These are phyloP conservation scores for Tuber brumale DNA, from an alignment of 495 filamentous ascomycete species.

Conservation along the genomic window DNA sequence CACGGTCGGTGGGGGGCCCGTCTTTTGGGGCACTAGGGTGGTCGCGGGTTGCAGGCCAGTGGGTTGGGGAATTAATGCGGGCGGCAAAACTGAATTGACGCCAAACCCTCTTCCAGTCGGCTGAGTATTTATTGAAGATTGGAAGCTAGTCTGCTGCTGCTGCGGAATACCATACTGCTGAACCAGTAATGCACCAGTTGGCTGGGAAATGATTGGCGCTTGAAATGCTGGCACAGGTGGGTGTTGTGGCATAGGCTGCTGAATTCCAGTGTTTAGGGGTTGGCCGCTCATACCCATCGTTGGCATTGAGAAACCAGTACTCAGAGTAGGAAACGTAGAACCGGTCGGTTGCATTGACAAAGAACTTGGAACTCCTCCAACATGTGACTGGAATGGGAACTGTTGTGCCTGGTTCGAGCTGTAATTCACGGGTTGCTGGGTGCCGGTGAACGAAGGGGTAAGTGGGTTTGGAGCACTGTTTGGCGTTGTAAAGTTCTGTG, in stretches of 20 bases:
- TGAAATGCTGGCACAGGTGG: constrained; percentile 19
- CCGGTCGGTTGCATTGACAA: constrained; percentile 44
- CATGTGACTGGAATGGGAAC: constrained; percentile 47
- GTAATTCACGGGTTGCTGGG: constrained; percentile 52
- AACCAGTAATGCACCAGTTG: constrained; percentile 39
- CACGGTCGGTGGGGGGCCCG: constrained; percentile 83
- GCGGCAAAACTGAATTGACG: constrained; percentile 55
- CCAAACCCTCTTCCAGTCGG: constrained; percentile 42
- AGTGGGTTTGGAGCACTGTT: constrained; percentile 58
- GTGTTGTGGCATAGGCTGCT: constrained; percentile 52
- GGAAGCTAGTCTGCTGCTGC: constrained; percentile 48
- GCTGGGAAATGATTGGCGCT: constrained; percentile 48
- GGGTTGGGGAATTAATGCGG: constrained; percentile 51
- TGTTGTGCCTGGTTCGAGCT: constrained; percentile 38
- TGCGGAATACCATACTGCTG: constrained; percentile 50
- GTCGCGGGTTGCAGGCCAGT: constrained; percentile 26
- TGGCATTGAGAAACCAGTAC: constrained; percentile 50
- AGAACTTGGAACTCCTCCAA: constrained; percentile 44
- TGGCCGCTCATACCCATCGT: constrained; percentile 50
- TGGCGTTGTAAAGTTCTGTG: constrained; percentile 66
- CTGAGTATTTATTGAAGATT: constrained; percentile 43
- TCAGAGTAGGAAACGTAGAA: constrained; percentile 43
- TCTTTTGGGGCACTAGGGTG: constrained; percentile 73
- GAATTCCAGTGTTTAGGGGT: constrained; percentile 44
- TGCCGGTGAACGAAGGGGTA: constrained; percentile 80